Percentiles rank a stretch among this genome's conserved stretches.
These are phyloP conservation scores for Gracilaria vermiculophylla DNA, from an alignment of 23 red algal genomes.

Conservation along the genomic window DNA sequence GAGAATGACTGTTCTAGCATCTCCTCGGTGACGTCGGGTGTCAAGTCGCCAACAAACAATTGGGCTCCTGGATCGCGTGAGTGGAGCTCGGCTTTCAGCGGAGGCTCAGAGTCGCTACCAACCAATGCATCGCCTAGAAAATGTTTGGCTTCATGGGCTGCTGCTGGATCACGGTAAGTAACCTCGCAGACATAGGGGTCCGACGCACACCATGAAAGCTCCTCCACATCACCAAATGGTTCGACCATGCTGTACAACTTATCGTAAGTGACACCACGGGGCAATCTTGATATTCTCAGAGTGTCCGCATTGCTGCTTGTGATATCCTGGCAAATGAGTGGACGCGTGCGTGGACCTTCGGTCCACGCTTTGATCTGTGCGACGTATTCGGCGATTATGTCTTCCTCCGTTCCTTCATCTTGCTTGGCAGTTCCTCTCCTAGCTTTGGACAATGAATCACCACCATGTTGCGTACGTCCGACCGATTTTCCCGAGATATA, in stretches of 20 bases:
- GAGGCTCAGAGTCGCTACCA: slow-evolving; percentile 56
- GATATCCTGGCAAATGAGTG: slow-evolving; percentile 56
- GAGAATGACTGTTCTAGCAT: slow-evolving; percentile 62
- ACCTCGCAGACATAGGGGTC: slow-evolving; percentile 59
- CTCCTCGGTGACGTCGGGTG: slow-evolving; percentile 65
- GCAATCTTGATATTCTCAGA: slow-evolving; percentile 30
- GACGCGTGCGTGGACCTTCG: neutral
- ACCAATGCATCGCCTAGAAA: slow-evolving; percentile 57
- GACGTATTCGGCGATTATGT: slow-evolving; percentile 8
- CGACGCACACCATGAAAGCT: slow-evolving; percentile 31
- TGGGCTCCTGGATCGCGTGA: slow-evolving; percentile 54
- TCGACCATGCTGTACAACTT: slow-evolving; percentile 58
- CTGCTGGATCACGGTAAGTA: slow-evolving; percentile 39
- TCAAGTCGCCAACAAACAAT: slow-evolving; percentile 64
- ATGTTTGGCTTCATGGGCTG: slow-evolving; percentile 58
- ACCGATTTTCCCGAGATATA: neutral
- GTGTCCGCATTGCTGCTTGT: slow-evolving; percentile 55
- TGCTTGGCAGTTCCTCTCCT: neutral
- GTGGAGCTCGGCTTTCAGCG: slow-evolving; percentile 50
- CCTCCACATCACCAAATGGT: slow-evolving; percentile 62
- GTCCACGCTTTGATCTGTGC: slow-evolving; percentile 2
- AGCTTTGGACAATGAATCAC: neutral
- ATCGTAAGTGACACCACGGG: slow-evolving; percentile 59
- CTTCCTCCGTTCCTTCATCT: neutral
- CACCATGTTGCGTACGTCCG: neutral